phyloP scores from a whole-genome alignment of 1,139 yeast species.

The Magnusiomyces sp. region DNA sequence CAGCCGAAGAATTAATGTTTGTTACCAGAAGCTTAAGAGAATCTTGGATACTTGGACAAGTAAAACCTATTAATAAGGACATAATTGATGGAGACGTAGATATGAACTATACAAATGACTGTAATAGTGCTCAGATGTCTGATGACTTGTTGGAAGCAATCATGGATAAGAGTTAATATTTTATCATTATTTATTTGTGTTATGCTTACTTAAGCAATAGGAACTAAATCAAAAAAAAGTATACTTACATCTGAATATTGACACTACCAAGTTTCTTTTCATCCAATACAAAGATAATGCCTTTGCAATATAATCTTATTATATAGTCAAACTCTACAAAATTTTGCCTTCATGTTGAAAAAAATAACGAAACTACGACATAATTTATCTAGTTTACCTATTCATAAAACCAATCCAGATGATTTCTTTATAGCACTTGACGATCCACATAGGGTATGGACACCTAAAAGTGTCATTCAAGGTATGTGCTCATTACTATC shows the following conservation, averaged over 20 bases:
- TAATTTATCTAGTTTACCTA: slow-evolving; percentile 11
- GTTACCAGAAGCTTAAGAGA: slow-evolving; percentile 35
- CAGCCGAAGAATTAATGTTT: slow-evolving; percentile 34
- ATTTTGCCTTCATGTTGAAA: slow-evolving; percentile 2
- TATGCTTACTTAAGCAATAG: no score
- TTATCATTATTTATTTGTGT: no score
- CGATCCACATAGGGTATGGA: slow-evolving; percentile 62
- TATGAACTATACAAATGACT: not conserved
- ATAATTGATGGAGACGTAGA: slow-evolving; percentile 12
- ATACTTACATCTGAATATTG: no score
- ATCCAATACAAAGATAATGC: no score
- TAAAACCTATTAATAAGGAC: slow-evolving; percentile 24
- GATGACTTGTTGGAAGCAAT: slow-evolving; percentile 23
- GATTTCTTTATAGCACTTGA: slow-evolving; percentile 64
- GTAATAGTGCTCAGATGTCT: slow-evolving; percentile 12
- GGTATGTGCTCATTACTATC: slow-evolving; percentile 37
- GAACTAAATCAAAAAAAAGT: no score
- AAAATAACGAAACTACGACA: slow-evolving; percentile 9
- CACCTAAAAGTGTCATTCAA: slow-evolving; percentile 59
- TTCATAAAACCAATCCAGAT: slow-evolving; percentile 34
- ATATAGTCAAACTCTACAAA: no score
- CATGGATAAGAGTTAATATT: slow-evolving; percentile 15
- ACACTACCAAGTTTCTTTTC: no score
- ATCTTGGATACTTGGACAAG: slow-evolving; percentile 37
- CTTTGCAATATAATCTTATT: no score